Base-by-base conservation (phyloP, 108 stramenopile species). In the Cyclotella cryptica region DNA sequence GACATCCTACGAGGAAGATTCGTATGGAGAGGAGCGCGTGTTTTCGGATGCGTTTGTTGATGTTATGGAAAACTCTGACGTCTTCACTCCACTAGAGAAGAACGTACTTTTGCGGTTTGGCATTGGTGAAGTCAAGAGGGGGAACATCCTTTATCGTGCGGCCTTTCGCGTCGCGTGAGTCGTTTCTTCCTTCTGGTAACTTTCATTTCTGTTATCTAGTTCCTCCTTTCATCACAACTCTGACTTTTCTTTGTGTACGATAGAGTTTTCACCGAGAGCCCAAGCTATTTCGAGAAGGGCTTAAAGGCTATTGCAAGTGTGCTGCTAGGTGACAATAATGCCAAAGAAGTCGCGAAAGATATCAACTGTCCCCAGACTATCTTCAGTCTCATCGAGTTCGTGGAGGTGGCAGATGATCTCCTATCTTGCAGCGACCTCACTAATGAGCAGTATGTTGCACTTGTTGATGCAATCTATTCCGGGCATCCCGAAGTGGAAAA, bases 141-240 rank as follows among this genome's bases (percentile, higher is more conserved):
- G 73, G 4, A 81, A 81, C 40, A 65, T 81, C 26, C 80, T 81
- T 0, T 81, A 51, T 69, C 72, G 80, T n/a, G 72, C 80, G 14
- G 67, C 73, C 24, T 81, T 65, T 45, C 80, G 80, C 55, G 68
- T 74, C 30, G 73, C 73, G 77, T 78, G 59, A 78, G 77, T 78
- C 14, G 4, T 24, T 26, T 17, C 22, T 57, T 10, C 15, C 29
- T 28, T 29, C 15, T 15, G n/a, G 13, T 10, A 14, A 40, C 12
- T 40, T 3, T 72, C 26, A 29, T 72, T 22, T 59, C 44, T 52
- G 71, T 22, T 17, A 6, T 15, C 66, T 65, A 9, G 28, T 9
- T 15, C 3, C 35, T 40, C 39, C 40, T 63, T 3, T 14, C 39
- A 15, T 35, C 28, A 35, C 12, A 1, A 41, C 19, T 29, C 27